Evolutionary conservation across 768 basidiomycete species (phyloP), one percentile per base, ranked within the genome.

Genomic region (Lentinula lateritia): DNA sequence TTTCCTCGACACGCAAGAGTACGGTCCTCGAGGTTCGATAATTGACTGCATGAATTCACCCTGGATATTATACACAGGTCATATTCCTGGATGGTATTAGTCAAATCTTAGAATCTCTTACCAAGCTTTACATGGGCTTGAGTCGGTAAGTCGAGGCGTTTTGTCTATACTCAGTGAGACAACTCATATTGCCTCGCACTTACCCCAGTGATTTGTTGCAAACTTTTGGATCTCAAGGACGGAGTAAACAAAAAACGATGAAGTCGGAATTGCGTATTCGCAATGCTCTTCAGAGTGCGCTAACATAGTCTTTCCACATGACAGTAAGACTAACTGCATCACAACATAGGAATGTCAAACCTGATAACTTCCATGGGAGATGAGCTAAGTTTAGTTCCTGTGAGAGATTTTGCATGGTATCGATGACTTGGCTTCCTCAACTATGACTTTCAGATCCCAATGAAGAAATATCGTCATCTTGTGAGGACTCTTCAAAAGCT

Each of bases 1-100:
- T 82, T 79, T 62, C 81, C 80, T 48, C 73, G 77, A 46, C 78
- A 82, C 63, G 77, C 78, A 66, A 71, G 80, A 55, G 80, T 80
- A 66, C 35, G 72, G 61, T 0, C 15, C 39, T 18, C 9, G 9
- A 39, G 7, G 7, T 39, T 39, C 38, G 13, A 18, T 9, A 18
- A 9, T 52, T 39, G 41, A 5, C 15, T 38, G 43, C 55, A 28
- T 39, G 5, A 61, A 36, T 16, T 18, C 23, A 48, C 57, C 23
- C 23, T 23, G 23, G 23, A 54, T 9, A 35, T 23, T 8, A 5
- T 18, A 23, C 18, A 12, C 52, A 80, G 80, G 72, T 78, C 9
- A 43, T 80, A 16, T 81, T 83, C 66, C 62, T 81, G 52, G 71
- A 74, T 20, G 73, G 74, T 58, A 69, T 75, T 15, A 72, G 76